Base-by-base conservation (phyloP, 441 rosid species). In the Adansonia madagascariensis region DNA sequence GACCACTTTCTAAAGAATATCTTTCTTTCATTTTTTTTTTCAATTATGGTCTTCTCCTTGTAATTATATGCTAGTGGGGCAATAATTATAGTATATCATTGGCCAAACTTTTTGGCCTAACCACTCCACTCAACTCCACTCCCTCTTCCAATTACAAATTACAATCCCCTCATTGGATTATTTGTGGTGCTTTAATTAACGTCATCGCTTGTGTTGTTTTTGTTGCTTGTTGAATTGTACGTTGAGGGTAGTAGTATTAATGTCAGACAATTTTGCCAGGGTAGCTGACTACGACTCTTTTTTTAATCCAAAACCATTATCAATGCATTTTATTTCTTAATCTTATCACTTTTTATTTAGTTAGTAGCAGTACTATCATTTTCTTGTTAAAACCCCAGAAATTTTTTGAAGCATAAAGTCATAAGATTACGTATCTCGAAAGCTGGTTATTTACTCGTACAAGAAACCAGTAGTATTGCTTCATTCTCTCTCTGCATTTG, bases 1-100 rank as follows among this genome's bases (percentile, higher is more conserved):
- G 63, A 76, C 79, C 77, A 31, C 79, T 71, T 67, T 50, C 59
- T 55, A 60, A 75, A 65, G 18, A 81, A 75, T 44, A 74, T 74
- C 35, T 31, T 24, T 17, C 35, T 12, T 41, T 41, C 8, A 35
- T 35, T 60, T 62, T 9, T 62, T 14, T 5, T 85, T 87, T 84
- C 86, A 75, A 75, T 82, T 75, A 77, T 79, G 83, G 77, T 71
- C 76, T 74, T 81, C 59, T 75, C 74, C 74, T 79, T 87, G 88
- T 86, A 86, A 86, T 86, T 87, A 85, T 91, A 77, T 81, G 87
- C 88, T 84, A 89, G 91, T 86, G 90, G 91, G 86, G 80, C 86
- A 82, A 85, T 85, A 84, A 82, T 89, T 80, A 68, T 75, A 73
- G 11, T 20, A 46, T 80, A 80, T 57, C 64, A 67, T 75, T 55